A percentile compares a stretch with the other conserved stretches of the same genome.
Conservation (phyloP, 139 green algal species). For the Desmodesmus armatus region DNA sequence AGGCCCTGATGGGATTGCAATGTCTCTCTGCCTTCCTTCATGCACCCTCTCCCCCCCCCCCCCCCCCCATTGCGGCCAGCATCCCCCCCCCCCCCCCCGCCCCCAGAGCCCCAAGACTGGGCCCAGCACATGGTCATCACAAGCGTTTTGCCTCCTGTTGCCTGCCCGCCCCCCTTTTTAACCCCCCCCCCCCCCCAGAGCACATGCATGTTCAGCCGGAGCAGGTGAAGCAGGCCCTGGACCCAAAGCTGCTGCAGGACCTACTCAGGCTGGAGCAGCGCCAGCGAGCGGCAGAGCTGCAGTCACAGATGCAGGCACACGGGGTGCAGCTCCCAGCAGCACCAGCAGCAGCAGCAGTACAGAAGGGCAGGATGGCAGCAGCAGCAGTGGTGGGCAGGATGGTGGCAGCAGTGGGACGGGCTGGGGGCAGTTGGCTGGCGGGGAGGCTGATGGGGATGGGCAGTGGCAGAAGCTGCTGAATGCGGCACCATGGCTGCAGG, state of each 20-base stretch:
- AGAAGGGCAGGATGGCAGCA: background rate
- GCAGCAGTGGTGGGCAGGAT: background rate
- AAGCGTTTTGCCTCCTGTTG: background rate
- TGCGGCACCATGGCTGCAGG: constrained; percentile 14
- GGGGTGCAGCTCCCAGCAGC: background rate
- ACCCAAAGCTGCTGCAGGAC: constrained; percentile 21
- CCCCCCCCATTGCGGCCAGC: too few relatives aligned
- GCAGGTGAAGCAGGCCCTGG: constrained; percentile 14
- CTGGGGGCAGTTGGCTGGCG: background rate
- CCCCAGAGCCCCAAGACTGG: background rate
- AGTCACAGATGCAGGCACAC: constrained; percentile 4
- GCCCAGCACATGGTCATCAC: background rate
- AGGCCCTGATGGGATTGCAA: background rate
- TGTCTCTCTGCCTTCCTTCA: background rate
- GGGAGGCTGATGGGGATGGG: too few relatives aligned
- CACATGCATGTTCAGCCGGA: constrained; percentile 4
- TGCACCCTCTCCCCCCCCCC: too few relatives aligned
- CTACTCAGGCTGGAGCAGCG: constrained; percentile 31
- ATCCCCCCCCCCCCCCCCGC: background rate
- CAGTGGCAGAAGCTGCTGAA: constrained; percentile 26
- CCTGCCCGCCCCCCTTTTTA: background rate
- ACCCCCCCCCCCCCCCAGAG: background rate
- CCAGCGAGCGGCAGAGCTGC: background rate
- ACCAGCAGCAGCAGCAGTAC: background rate
- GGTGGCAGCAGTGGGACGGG: background rate